A percentile compares a stretch with the other conserved stretches of the same genome.
These are phyloP conservation scores for Puccinia horiana DNA, from an alignment of 1,284 basidiomycete species.

Conservation along the genomic window DNA sequence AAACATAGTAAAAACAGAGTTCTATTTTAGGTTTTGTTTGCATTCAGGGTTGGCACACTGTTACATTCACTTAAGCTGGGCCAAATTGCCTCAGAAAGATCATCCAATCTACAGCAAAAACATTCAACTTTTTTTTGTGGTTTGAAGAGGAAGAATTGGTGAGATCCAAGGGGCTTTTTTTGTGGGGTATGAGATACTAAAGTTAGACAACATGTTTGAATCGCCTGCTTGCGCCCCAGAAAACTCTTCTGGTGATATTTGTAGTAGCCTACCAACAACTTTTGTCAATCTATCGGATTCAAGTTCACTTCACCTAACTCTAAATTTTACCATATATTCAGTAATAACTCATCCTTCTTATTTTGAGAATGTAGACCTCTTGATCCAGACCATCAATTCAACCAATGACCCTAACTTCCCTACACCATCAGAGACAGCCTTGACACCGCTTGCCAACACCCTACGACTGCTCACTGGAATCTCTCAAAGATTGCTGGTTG, in stretches of 20 bases:
- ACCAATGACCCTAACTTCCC: background rate
- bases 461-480: constrained; percentile 24
- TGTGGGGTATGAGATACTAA: background rate
- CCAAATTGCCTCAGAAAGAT: too few relatives aligned
- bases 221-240: background rate
- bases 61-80: too few relatives aligned
- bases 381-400: constrained; percentile 7
- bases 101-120: too few relatives aligned
- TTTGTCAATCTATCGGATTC: constrained; percentile 35
- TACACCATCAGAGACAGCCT: background rate
- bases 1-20: too few relatives aligned
- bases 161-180: too few relatives aligned
- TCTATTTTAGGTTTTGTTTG: too few relatives aligned
- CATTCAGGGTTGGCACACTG: too few relatives aligned
- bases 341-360: background rate
- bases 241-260: background rate
- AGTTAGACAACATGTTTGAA: constrained; percentile 23
- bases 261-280: background rate
- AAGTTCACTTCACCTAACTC: constrained; percentile 23
- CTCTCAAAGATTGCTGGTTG: background rate
- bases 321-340: background rate
- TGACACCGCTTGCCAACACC: constrained; percentile 1
- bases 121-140: too few relatives aligned
- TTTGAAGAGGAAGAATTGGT: too few relatives aligned
- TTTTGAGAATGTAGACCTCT: constrained; percentile 7